phyloP scores from a whole-genome alignment of 1,284 basidiomycete species.

The Malassezia globosa region DNA sequence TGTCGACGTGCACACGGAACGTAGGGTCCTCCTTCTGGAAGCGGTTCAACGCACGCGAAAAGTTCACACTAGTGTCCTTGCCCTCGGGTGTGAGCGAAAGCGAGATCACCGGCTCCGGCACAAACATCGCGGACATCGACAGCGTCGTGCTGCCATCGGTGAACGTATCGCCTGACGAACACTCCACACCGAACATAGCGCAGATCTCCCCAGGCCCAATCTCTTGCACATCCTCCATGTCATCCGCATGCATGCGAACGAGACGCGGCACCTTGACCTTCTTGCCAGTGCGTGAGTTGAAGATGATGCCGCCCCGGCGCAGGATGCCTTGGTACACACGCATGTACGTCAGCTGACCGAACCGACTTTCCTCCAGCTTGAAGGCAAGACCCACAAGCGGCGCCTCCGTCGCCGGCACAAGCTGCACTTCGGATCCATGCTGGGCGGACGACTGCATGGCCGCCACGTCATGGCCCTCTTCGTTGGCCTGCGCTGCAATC shows the following conservation, averaged over 20 bases:
- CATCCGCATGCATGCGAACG: constrained; percentile 95
- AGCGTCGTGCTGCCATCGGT: constrained; percentile 52
- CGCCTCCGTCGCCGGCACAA: constrained; percentile 52
- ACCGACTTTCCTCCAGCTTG: constrained; percentile 95
- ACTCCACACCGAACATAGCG: constrained; percentile 98
- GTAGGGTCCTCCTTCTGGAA: constrained; percentile 99
- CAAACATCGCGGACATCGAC: constrained; percentile 80
- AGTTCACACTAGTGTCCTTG: constrained; percentile 68
- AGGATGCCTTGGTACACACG: constrained; percentile 93
- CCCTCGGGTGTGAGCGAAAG: constrained; percentile 84
- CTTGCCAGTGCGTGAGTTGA: constrained; percentile 89
- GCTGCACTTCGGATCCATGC: constrained; percentile 27
- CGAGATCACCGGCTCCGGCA: constrained; percentile 96
- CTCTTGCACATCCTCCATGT: constrained; percentile 94
- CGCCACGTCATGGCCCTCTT: constrained; percentile 26
- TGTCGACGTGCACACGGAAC: constrained; percentile 91
- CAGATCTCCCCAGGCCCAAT: constrained; percentile 99
- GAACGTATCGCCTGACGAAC: constrained; percentile 95
- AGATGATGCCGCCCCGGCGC: constrained; percentile 73
- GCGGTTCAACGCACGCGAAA: constrained; percentile 87
- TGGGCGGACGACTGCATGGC: constrained; percentile 28
- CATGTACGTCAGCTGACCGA: constrained; percentile 97
- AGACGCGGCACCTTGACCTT: constrained; percentile 95
- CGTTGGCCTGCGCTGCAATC: constrained; percentile 28
- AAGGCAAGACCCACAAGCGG: constrained; percentile 91